These are phyloP conservation scores for Colletotrichum sp. DNA, from an alignment of 2,329 filamentous ascomycete genomes.

Conservation along the genomic window DNA sequence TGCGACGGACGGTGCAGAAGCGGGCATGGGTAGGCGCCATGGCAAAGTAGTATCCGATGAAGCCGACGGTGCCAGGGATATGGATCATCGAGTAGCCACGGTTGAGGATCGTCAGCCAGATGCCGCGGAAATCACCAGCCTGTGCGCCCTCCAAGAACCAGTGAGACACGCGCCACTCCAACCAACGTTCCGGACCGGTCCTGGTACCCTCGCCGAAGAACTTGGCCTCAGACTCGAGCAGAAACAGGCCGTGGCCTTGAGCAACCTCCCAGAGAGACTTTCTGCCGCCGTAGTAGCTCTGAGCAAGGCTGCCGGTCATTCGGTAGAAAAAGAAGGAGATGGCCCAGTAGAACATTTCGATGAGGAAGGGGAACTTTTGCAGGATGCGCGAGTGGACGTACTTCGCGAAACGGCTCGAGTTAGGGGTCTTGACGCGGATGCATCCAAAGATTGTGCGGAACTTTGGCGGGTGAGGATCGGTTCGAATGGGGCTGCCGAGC, in stretches of 20 bases:
- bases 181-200: conserved; percentile 48
- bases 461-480: conserved; percentile 46
- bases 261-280: conserved; percentile 53
- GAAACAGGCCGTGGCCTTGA: conserved; percentile 57
- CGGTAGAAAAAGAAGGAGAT: conserved; percentile 70
- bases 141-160: conserved; percentile 50
- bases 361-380: conserved; percentile 70
- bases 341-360: conserved; percentile 79
- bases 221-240: conserved; percentile 61
- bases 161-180: conserved; percentile 51
- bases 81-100: conserved; percentile 65
- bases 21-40: conserved; percentile 47
- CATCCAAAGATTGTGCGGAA: conserved; percentile 55
- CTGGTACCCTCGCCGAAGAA: conserved; percentile 36
- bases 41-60: conserved; percentile 69
- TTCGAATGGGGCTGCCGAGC: conserved; percentile 15
- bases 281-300: conserved; percentile 50
- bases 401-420: conserved; percentile 65
- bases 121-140: conserved; percentile 16
- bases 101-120: conserved; percentile 58
- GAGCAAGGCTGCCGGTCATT: conserved; percentile 58
- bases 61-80: conserved; percentile 65
- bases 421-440: conserved; percentile 55
- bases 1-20: conserved; percentile 41
- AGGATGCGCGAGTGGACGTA: conserved; percentile 67